Conservation (phyloP, 2,329 filamentous ascomycete genomes). For the Aspergillus sp. region DNA sequence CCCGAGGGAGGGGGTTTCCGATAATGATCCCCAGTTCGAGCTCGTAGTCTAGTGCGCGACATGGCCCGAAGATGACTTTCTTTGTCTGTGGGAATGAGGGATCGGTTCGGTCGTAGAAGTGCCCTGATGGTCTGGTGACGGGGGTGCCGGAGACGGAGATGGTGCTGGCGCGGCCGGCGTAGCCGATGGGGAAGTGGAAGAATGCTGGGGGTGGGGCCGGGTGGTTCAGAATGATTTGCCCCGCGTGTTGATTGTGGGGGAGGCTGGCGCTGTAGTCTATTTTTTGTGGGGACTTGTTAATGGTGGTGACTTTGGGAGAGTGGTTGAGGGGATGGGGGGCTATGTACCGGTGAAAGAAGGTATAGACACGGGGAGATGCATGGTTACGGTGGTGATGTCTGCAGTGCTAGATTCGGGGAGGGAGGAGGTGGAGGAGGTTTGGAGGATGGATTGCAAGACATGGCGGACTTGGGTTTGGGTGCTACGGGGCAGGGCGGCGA, state of each 20-base stretch:
- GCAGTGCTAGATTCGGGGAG: slow-evolving; percentile 22
- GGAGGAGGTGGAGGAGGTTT: slow-evolving; percentile 12
- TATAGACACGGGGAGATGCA: slow-evolving; percentile 59
- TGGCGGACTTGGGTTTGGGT: slow-evolving; percentile 43
- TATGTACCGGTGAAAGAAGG: slow-evolving; percentile 61
- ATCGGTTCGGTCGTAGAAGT: slow-evolving; percentile 23
- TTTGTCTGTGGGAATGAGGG: slow-evolving; percentile 8
- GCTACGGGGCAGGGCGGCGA: slow-evolving; percentile 49
- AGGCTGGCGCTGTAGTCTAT: slow-evolving; percentile 43
- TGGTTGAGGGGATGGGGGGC: slow-evolving; percentile 50
- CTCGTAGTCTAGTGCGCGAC: slow-evolving; percentile 40
- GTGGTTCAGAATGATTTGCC: slow-evolving; percentile 28
- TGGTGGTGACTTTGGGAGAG: slow-evolving; percentile 42
- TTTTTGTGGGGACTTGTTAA: slow-evolving; percentile 31
- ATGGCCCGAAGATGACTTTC: slow-evolving; percentile 26
- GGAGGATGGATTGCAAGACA: slow-evolving; percentile 34
- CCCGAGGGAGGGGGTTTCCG: slow-evolving; percentile 43
- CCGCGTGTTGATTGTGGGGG: slow-evolving; percentile 30
- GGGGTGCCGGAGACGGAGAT: slow-evolving; percentile 54
- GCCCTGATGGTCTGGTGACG: slow-evolving; percentile 51
- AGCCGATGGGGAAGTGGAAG: slow-evolving; percentile 54
- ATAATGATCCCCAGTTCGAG: slow-evolving; percentile 51
- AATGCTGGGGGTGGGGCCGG: slow-evolving; percentile 38
- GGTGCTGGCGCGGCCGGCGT: slow-evolving; percentile 57
- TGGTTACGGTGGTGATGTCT: slow-evolving; percentile 42